Evolutionary conservation across 1,284 basidiomycete species (phyloP), one percentile per base, ranked within the genome.

Genomic region (Rhodotorula sp.): DNA sequence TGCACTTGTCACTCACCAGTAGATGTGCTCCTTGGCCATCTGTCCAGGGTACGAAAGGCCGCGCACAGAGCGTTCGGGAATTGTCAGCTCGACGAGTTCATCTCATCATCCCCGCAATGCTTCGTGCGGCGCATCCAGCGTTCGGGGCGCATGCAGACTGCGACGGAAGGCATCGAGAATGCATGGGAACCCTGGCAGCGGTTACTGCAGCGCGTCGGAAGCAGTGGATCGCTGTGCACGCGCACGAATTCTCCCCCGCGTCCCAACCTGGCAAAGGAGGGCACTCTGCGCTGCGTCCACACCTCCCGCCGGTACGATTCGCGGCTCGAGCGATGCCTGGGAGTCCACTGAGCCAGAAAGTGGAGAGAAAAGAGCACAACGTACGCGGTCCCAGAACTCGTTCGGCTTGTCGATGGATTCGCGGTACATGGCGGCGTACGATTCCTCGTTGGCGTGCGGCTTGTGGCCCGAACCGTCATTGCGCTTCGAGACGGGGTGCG

Each of bases 371-470:
- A 45, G n/a, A 14, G 44, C 6, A 15, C 14, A 22, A 80, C 87
- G 66, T 62, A 89, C 91, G 85, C 89, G 87, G 64, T 87, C 87
- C 93, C 93, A 97, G 89, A 91, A 97, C 75, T 85, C 83, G 77
- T 93, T 90, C 42, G 88, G 88, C 75, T 87, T 84, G 66, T 87
- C 84, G 59, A 79, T 72, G 33, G 71, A 74, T 67, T 78, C 75
- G 62, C 73, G 65, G 71, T 79, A 77, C 54, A 78, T 46, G 44
- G 61, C 37, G 30, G 64, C 33, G 66, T 79, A 79, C 62, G 90
- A 91, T 57, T 93, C 80, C 20, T 91, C 91, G 82, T 87, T 81
- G 20, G 84, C 82, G 80, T 94, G 93, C 49, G 86, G 85, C 15
- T 20, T 64, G 66, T 72, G 68, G 26, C 20, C 37, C 62, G 46